Evolutionary conservation across 306 rosid species (phyloP), one percentile per base, ranked within the genome.

Genomic region (Vigna mungo): DNA sequence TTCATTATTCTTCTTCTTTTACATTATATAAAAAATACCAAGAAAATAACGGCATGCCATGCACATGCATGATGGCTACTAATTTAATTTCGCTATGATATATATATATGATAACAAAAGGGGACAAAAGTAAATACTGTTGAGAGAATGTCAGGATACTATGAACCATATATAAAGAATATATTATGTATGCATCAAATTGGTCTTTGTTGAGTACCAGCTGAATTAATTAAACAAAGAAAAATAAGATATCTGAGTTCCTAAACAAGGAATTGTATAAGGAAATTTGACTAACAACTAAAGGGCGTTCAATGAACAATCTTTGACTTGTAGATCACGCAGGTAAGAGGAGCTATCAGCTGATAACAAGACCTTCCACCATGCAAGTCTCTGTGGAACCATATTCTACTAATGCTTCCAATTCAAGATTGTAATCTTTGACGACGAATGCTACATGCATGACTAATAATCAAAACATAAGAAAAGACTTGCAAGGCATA

Each of bases 291-390:
- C 71, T 47, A 76, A 58, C 56, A 77, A 80, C 67, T 75, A 37
- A 69, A 58, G 37, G 32, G 43, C 30, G 14, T 82, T 82, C 92
- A 86, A 88, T 71, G 56, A 46, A 84, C 76, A 70, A 88, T 90
- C 95, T 88, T 88, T 88, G 90, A 90, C 95, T 88, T 66, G 71
- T 37, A 86, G 95, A 90, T 88, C 81, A 84, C 84, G 53, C 80
- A 86, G 90, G 85, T 83, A 86, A 78, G 75, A 66, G 73, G 77
- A 72, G 77, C 85, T 82, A 73, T 86, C 86, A 34, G 46, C 44
- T 61, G 64, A 68, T 43, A 79, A 62, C 76, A 34, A 77, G 90
- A 86, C 87, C 84, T 61, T 63, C 83, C 83, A 84, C 87, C 88
- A 82, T 80, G 73, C 79, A 72, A 69, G 59, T 56, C 21, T 34